A percentile compares a stretch with the other conserved stretches of the same genome.
These are phyloP conservation scores for Hypocreales sp. DNA, from an alignment of 2,329 filamentous ascomycete species.

Conservation along the genomic window DNA sequence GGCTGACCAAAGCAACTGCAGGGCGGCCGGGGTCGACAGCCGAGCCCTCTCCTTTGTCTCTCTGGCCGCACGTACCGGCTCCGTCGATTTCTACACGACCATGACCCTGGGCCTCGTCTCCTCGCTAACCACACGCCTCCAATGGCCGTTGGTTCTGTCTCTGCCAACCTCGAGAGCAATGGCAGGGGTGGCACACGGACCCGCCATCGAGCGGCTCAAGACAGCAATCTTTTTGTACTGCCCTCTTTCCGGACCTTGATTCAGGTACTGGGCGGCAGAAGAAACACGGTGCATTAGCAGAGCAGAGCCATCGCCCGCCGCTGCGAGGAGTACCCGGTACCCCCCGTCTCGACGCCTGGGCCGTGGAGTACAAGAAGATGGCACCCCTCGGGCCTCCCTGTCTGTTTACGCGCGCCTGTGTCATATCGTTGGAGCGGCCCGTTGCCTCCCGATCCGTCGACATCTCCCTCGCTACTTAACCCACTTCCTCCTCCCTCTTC, in stretches of 20 bases:
- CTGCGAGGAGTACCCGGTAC: too few relatives aligned
- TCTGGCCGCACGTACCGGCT: constrained; percentile 14
- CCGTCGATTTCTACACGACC: constrained; percentile 14
- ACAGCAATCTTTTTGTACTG: constrained; percentile 18
- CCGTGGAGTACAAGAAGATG: constrained; percentile 17
- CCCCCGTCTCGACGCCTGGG: too few relatives aligned
- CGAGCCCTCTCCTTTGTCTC: constrained; percentile 9
- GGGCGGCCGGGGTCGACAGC: too few relatives aligned
- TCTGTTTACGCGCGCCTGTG: too few relatives aligned
- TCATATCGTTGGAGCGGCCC: constrained; percentile 6
- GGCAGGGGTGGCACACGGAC: constrained; percentile 16
- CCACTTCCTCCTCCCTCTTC: constrained; percentile 9
- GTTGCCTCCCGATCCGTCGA: constrained; percentile 7
- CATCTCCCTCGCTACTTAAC: constrained; percentile 11
- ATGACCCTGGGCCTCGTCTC: constrained; percentile 11
- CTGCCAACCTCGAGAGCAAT: constrained; percentile 5
- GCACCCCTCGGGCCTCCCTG: constrained; percentile 10
- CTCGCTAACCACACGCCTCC: constrained; percentile 4
- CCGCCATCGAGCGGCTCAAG: constrained; percentile 13
- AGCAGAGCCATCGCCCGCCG: too few relatives aligned
- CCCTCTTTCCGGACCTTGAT: constrained; percentile 12
- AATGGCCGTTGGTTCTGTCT: constrained; percentile 11
- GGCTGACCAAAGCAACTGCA: constrained; percentile 6
- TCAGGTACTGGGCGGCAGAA: constrained; percentile 14
- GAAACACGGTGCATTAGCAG: constrained; percentile 12